Conservation (phyloP, 805 yeast species). For the Pichia ethanolica region DNA sequence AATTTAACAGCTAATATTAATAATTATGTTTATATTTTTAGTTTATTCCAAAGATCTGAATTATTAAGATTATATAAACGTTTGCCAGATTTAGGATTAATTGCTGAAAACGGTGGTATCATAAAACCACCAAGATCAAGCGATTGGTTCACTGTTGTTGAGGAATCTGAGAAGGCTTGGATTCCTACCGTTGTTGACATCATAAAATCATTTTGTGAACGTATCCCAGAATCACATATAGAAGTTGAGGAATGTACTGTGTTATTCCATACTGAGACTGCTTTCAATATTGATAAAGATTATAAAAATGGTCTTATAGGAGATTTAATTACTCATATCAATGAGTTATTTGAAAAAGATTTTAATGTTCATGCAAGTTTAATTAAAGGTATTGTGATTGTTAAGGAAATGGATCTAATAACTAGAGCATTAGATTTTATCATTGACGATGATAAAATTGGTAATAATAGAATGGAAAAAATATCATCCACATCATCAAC, state of each 20-base stretch:
- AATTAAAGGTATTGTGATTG: conserved; percentile 59
- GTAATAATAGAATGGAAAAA: conserved; percentile 14
- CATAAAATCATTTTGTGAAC: conserved; percentile 55
- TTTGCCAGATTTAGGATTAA: conserved; percentile 64
- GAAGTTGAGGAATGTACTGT: conserved; percentile 71
- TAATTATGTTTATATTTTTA: conserved; percentile 66
- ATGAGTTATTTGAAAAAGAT: conserved; percentile 57
- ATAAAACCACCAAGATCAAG: conserved; percentile 45
- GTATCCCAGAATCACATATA: conserved; percentile 72
- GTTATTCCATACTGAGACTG: conserved; percentile 65
- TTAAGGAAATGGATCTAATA: conserved; percentile 58
- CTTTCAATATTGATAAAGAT: conserved; percentile 51
- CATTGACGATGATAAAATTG: conserved; percentile 26
- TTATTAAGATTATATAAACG: conserved; percentile 63
- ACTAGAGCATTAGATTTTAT: conserved; percentile 50
- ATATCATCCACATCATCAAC: conserved; percentile 10
- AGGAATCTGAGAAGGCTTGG: conserved; percentile 52
- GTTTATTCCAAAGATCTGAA: conserved; percentile 55
- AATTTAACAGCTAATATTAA: conserved; percentile 50
- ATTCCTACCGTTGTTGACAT: conserved; percentile 48
- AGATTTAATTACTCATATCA: conserved; percentile 77
- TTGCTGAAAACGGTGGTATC: conserved; percentile 88
- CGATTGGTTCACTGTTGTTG: conserved; percentile 58
- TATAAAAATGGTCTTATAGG: conserved; percentile 68
- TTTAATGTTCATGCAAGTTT: conserved; percentile 68